A percentile compares a stretch with the other conserved stretches of the same genome.
These are phyloP conservation scores for Lentinula aciculospora DNA, from an alignment of 768 basidiomycete species.

Conservation along the genomic window DNA sequence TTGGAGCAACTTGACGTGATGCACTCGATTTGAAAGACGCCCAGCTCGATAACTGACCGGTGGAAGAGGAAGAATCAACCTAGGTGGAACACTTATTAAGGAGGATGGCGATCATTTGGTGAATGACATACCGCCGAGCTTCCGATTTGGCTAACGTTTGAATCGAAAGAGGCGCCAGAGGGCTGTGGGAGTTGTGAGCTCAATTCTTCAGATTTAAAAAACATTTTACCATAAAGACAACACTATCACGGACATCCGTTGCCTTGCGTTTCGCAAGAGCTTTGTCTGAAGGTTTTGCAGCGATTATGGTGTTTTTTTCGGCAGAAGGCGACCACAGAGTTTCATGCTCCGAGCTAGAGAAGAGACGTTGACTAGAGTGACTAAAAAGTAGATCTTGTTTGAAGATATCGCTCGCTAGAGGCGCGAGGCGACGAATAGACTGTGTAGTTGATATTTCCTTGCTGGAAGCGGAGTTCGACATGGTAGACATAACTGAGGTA, in stretches of 20 bases:
- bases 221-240: background rate
- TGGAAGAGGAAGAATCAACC: background rate
- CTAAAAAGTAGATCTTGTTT: constrained; percentile 12
- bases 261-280: background rate
- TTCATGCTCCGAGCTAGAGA: background rate
- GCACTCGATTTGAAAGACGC: background rate
- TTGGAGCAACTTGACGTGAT: background rate
- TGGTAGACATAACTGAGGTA: constrained; percentile 1
- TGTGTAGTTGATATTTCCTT: background rate
- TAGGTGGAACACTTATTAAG: background rate
- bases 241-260: background rate
- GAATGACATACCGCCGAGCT: background rate
- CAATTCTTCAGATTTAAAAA: background rate
- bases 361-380: constrained; percentile 14
- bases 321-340: background rate
- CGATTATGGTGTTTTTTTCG: background rate
- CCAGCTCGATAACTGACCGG: background rate
- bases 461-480: background rate
- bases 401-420: constrained; percentile 12
- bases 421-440: constrained; percentile 1
- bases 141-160: background rate
- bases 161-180: background rate
- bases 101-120: too few species aligned
- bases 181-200: background rate
- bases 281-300: background rate